phyloP scores from a whole-genome alignment of 2,329 filamentous ascomycete genomes.

The Penicillium sp. region DNA sequence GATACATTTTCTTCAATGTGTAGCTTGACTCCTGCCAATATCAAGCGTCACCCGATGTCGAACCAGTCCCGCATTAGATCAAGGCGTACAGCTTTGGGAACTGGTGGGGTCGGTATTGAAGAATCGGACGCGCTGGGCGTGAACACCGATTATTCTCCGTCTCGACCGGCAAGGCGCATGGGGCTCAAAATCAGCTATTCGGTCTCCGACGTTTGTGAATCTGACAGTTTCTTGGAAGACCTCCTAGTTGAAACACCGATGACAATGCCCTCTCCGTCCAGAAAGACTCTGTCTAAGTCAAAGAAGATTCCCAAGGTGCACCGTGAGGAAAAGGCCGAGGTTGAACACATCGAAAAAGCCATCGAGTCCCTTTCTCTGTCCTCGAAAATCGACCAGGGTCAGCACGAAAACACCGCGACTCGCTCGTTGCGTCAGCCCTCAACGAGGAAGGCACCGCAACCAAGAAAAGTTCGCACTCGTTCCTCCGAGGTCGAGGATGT shows the following conservation, averaged over 20 bases:
- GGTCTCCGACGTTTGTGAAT: constrained; percentile 8
- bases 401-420: not conserved
- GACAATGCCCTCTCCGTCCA: not conserved
- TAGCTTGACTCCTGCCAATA: constrained; percentile 12
- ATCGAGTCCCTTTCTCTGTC: constrained; percentile 18
- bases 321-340: not conserved
- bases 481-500: not conserved
- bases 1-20: constrained; percentile 22
- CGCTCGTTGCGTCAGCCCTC: not conserved
- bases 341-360: constrained; percentile 16
- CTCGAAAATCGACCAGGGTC: not conserved
- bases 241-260: not conserved
- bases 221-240: not conserved
- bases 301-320: not conserved
- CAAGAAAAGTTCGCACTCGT: not conserved
- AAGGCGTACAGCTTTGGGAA: constrained; percentile 4
- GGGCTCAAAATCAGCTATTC: constrained; percentile 22
- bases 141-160: constrained; percentile 3
- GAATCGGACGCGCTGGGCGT: constrained; percentile 4
- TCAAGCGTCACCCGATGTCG: constrained; percentile 19
- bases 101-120: constrained; percentile 9
- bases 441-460: not conserved
- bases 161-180: not conserved
- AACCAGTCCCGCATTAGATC: constrained; percentile 8
- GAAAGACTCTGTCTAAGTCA: not conserved